Conservation (phyloP, 495 filamentous ascomycete species). For the Cladorrhinum samala region DNA sequence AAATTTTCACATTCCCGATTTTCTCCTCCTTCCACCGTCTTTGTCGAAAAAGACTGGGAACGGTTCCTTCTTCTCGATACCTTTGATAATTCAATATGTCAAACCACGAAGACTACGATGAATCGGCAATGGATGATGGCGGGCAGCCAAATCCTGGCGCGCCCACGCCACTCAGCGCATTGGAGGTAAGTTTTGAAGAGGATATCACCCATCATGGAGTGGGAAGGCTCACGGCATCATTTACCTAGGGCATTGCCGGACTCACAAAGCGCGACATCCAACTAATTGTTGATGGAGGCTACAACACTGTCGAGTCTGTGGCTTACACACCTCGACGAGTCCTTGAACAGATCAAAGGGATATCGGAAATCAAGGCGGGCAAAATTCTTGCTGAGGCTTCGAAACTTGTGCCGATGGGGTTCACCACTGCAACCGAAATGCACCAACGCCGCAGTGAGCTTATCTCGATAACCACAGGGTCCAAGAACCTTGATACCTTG, state of each 20-base stretch:
- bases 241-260: constrained; percentile 65
- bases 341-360: constrained; percentile 92
- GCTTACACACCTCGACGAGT: constrained; percentile 88
- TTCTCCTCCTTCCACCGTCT: too few species aligned
- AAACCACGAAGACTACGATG: constrained; percentile 36
- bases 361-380: constrained; percentile 90
- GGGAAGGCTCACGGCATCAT: neutral
- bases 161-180: constrained; percentile 77
- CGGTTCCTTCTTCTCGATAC: too few species aligned
- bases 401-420: constrained; percentile 96
- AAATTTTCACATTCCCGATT: neutral
- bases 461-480: constrained; percentile 95
- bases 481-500: constrained; percentile 92
- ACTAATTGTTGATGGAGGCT: constrained; percentile 83
- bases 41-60: too few species aligned
- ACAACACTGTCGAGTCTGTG: constrained; percentile 88
- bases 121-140: constrained; percentile 40
- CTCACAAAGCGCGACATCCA: constrained; percentile 93
- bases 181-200: constrained; percentile 66
- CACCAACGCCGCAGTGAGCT: constrained; percentile 91
- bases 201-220: neutral
- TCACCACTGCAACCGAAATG: constrained; percentile 99
- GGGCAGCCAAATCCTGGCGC: constrained; percentile 74
- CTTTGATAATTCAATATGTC: constrained; percentile 31
- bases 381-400: constrained; percentile 96